phyloP scores from a whole-genome alignment of 1,284 basidiomycete genomes.

The Gymnopus androsaceus region DNA sequence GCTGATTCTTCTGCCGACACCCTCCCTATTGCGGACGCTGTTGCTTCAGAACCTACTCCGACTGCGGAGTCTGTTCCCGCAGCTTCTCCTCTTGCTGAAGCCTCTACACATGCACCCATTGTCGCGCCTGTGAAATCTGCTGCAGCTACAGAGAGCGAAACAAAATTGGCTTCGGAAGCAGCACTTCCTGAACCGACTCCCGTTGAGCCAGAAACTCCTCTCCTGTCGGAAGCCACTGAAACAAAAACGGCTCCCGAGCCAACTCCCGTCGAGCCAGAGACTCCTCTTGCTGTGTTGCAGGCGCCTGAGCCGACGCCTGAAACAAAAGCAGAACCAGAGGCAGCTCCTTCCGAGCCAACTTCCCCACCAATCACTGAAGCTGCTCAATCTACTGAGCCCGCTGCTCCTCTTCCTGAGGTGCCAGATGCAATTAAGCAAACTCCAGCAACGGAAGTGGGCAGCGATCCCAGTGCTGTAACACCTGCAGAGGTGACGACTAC shows the following conservation, averaged over 20 bases:
- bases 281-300: not conserved
- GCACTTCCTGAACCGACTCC: conserved; percentile 11
- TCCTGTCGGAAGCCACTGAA: too few relatives aligned
- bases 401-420: not conserved
- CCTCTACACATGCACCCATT: conserved; percentile 2
- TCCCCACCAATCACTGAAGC: not conserved
- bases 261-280: not conserved
- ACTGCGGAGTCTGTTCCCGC: not conserved
- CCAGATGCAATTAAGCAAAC: not conserved
- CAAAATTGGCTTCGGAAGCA: not conserved
- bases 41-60: not conserved
- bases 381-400: not conserved
- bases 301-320: not conserved
- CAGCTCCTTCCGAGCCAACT: not conserved
- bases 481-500: not conserved
- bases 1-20: too few relatives aligned
- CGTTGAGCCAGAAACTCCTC: too few relatives aligned
- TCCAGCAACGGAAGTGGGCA: not conserved
- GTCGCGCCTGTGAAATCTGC: not conserved
- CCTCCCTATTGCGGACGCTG: not conserved
- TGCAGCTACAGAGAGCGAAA: not conserved
- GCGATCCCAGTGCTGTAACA: not conserved
- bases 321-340: too few relatives aligned
- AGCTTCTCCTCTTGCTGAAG: not conserved
- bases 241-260: not conserved